These are phyloP conservation scores for Xylaria castorea DNA, from an alignment of 495 filamentous ascomycete genomes.

Conservation along the genomic window DNA sequence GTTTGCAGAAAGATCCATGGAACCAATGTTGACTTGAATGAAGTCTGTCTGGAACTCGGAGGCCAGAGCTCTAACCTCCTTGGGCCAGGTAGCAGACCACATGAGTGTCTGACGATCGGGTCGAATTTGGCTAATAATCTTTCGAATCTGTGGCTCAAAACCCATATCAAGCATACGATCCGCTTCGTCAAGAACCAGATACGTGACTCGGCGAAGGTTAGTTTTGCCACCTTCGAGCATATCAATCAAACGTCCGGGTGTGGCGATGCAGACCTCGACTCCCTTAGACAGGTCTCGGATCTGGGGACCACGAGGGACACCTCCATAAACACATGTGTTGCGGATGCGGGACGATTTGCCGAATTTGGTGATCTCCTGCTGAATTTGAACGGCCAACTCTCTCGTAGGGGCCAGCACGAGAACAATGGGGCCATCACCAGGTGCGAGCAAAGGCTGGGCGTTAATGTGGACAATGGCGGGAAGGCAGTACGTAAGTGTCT, in stretches of 20 bases:
- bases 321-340: slow-evolving; percentile 98
- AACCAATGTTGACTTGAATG: slow-evolving; percentile 99
- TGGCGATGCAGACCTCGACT: slow-evolving; percentile 93
- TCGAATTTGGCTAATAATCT: slow-evolving; percentile 96
- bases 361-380: slow-evolving; percentile 93
- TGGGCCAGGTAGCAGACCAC: slow-evolving; percentile 99
- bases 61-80: slow-evolving; percentile 96
- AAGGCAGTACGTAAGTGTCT: slow-evolving; percentile 98
- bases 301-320: slow-evolving; percentile 95
- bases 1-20: slow-evolving; percentile 94
- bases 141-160: slow-evolving; percentile 89
- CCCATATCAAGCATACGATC: slow-evolving; percentile 94
- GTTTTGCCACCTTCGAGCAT: slow-evolving; percentile 98
- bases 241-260: slow-evolving; percentile 95
- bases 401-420: slow-evolving; percentile 94
- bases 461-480: slow-evolving; percentile 99
- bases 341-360: slow-evolving; percentile 97
- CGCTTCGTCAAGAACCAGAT: slow-evolving; percentile 88
- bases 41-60: slow-evolving; percentile 93
- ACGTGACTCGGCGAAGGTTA: slow-evolving; percentile 96
- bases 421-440: slow-evolving; percentile 96
- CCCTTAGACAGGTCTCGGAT: slow-evolving; percentile 90
- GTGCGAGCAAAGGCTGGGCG: slow-evolving; percentile 95
- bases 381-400: slow-evolving; percentile 97
- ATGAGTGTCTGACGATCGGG: slow-evolving; percentile 99